Evolutionary conservation across 2,329 filamentous ascomycete species (phyloP).

Genomic region (Falciphora oryzae): DNA sequence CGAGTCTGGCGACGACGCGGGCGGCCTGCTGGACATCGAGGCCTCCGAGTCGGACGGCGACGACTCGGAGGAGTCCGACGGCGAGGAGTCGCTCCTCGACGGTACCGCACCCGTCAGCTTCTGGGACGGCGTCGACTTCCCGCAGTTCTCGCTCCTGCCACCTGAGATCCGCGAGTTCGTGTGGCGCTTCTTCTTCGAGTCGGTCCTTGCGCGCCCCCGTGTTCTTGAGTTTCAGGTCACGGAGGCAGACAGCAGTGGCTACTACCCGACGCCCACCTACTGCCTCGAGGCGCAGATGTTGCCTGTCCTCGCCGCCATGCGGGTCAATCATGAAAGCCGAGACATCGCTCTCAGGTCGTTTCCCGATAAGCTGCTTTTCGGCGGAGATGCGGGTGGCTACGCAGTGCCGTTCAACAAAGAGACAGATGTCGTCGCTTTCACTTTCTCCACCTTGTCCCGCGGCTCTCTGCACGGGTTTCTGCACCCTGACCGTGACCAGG

Average conservation of each 20-base stretch:
- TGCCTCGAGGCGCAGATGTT: background rate
- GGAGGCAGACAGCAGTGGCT: background rate
- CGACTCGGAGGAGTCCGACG: background rate
- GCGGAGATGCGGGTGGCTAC: background rate
- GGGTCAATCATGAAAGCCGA: slow-evolving; percentile 14
- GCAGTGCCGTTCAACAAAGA: slow-evolving; percentile 13
- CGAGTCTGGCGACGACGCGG: background rate
- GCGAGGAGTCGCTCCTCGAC: slow-evolving; percentile 1
- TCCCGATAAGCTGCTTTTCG: slow-evolving; percentile 15
- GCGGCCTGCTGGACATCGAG: slow-evolving; percentile 2
- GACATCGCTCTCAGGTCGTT: slow-evolving; percentile 11
- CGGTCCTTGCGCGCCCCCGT: slow-evolving; percentile 4
- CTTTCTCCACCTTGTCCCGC: background rate
- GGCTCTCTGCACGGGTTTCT: background rate
- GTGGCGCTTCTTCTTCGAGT: slow-evolving; percentile 15
- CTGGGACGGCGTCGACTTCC: slow-evolving; percentile 7
- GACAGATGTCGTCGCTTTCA: slow-evolving; percentile 14
- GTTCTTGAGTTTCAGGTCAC: slow-evolving; percentile 10
- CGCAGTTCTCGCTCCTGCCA: slow-evolving; percentile 14
- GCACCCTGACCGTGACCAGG: background rate
- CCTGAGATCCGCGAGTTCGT: slow-evolving; percentile 15
- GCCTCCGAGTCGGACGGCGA: background rate
- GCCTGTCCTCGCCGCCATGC: background rate
- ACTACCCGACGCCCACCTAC: background rate
- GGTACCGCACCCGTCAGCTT: background rate